Base-by-base conservation (phyloP, 345 rosid genomes). In the Erodium maritimum region DNA sequence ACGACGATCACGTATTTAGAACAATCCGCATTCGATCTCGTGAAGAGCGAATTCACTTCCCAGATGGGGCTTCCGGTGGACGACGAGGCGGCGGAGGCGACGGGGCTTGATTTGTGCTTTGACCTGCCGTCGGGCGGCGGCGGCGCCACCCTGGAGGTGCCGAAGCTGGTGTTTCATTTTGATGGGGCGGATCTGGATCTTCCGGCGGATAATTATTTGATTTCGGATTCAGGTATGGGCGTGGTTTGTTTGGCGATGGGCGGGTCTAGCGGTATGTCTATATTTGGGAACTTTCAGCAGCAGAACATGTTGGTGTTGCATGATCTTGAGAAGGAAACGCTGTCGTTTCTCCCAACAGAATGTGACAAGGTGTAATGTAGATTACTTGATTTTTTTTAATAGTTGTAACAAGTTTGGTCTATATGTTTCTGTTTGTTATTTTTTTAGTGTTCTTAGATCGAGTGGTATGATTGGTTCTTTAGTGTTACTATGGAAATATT, bases 261-360 rank as follows among this genome's bases (percentile, higher is more conserved):
- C 33, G 69, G 83, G 18, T 84, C 99, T 0, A 79, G 64, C 57
- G 91, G 95, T 0, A 76, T 88, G 90, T 91, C 98, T 0, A 84
- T 91, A n/a, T 77, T 93, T 2, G 99, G 99, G 50, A 93, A 93
- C 68, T 66, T 93, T 23, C 99, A 93, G 67, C 99, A 93, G 63
- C 99, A 88, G 52, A 87, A 93, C 65, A 59, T 82, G 46, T 69
- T 88, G 81, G 82, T 86, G 14, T 23, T 79, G 14, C 82, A 93
- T 69, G 91, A 93, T 73, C 83, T 93, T 51, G 62, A 55, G 59
- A 79, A 79, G 60, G 79, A 84, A 65, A 84, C 91, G 1, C 33
- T 88, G 55, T 83, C 99, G 0, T 86, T 93, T 69, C 9, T 73
- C 42, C 94, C 82, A 4, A 79, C 87, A 8, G 56, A 82, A 48